Conservation (phyloP, 257 asterid species). For the Solanum etuberosum region DNA sequence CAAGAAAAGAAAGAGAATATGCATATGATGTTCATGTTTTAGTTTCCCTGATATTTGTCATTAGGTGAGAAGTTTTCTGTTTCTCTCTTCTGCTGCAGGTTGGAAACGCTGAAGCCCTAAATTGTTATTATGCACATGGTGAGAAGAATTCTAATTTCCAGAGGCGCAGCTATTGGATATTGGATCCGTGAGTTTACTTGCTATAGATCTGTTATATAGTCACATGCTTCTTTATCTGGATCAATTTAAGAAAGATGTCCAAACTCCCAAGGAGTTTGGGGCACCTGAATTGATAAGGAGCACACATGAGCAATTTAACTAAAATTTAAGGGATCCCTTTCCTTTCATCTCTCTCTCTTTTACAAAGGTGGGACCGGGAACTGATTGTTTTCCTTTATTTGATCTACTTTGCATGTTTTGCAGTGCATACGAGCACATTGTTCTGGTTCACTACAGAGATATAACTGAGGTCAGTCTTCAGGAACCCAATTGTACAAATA, state of each 20-base stretch:
- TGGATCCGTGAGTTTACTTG: slow-evolving; percentile 55
- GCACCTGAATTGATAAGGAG: not conserved
- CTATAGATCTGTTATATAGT: not conserved
- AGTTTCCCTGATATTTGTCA: not conserved
- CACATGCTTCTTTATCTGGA: not conserved
- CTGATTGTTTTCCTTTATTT: not conserved
- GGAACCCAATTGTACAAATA: not conserved
- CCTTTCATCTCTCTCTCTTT: not conserved
- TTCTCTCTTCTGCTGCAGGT: slow-evolving; percentile 36
- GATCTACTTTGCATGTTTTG: slow-evolving; percentile 10
- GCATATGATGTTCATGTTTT: not conserved
- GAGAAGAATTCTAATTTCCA: slow-evolving; percentile 60
- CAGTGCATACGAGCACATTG: slow-evolving; percentile 91
- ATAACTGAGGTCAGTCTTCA: slow-evolving; percentile 54
- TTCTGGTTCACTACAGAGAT: slow-evolving; percentile 97
- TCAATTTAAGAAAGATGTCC: not conserved
- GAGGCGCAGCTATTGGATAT: slow-evolving; percentile 83
- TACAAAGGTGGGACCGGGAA: not conserved
- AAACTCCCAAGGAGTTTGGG: not conserved
- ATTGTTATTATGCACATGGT: slow-evolving; percentile 87
- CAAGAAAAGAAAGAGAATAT: not conserved
- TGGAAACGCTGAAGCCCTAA: slow-evolving; percentile 63
- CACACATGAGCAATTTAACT: not conserved
- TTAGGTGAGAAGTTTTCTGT: slow-evolving; percentile 2
- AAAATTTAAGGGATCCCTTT: not conserved